Evolutionary conservation across 148 eudicot genomes (phyloP), one percentile per base, ranked within the genome.

Genomic region (Spergularia marina): DNA sequence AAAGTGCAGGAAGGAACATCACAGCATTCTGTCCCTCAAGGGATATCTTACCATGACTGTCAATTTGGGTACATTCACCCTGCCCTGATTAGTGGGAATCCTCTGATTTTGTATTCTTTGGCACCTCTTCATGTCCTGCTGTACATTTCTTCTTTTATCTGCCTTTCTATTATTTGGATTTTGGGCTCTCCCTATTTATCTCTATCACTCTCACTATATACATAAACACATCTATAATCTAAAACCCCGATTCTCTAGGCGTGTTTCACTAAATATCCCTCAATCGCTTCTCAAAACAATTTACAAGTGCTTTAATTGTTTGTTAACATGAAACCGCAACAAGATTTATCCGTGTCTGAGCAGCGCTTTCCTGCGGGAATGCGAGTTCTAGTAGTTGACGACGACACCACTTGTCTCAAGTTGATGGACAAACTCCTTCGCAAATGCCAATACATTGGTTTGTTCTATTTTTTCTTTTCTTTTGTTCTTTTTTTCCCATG

Each of bases 351-450:
- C 10, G 5, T 7, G 55, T 9, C 15, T 12, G 71, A 47, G 54
- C 34, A 47, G 55, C 74, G 70, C 8, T 93, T 93, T 80, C 97
- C 98, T 0, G 83, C 76, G 41, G 97, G 98, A 9, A 71, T 93
- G 89, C 85, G 91, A 40, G 98, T 93, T 83, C 89, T 93, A 57
- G 97, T 90, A 4, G 98, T 93, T 59, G 98, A 93, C 72, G 97
- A 93, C 79, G 92, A 93, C 71, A 85, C 79, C 13, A 84, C 83
- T 79, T 91, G 94, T 77, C 86, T 91, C 78, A 88, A 63, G 85
- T 39, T 88, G 47, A 77, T 93, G 77, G 90, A 89, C 20, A 77
- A 77, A 52, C 83, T 93, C 62, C 94, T 93, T 30, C 74, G 71
- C 41, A 86, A 88, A 87, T 93, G 96, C 84, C 87, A 91, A 64